Percentiles rank a stretch among this genome's conserved stretches.
Evolutionary conservation across 208 protist genomes (phyloP).

Genomic region (Leishmania guyanensis): DNA sequence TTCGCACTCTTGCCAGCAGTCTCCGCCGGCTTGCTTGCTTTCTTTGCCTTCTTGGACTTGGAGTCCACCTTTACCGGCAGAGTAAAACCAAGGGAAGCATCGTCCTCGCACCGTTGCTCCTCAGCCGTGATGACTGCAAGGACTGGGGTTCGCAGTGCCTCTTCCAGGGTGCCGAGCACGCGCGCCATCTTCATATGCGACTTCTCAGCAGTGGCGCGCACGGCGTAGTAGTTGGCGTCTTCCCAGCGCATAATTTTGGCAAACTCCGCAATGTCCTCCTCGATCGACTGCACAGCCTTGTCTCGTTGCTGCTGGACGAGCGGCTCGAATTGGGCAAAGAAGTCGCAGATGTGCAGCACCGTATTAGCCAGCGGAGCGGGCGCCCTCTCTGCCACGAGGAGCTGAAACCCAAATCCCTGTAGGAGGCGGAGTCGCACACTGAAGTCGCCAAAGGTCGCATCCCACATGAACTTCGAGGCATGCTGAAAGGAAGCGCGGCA

Average conservation of each 20-base stretch:
- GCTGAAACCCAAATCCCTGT: slow-evolving; percentile 68
- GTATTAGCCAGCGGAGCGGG: slow-evolving; percentile 70
- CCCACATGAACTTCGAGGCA: slow-evolving; percentile 84
- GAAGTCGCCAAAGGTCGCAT: slow-evolving; percentile 79
- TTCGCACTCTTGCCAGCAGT: slow-evolving; percentile 8
- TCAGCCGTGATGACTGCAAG: slow-evolving; percentile 61
- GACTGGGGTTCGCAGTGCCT: slow-evolving; percentile 72
- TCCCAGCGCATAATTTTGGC: slow-evolving; percentile 92
- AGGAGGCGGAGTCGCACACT: slow-evolving; percentile 64
- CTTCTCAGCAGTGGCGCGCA: slow-evolving; percentile 95
- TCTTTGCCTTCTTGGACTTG: slow-evolving; percentile 28
- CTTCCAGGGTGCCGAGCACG: slow-evolving; percentile 67
- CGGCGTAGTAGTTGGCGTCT: slow-evolving; percentile 95
- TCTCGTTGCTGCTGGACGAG: slow-evolving; percentile 47
- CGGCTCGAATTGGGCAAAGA: slow-evolving; percentile 80
- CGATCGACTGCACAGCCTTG: slow-evolving; percentile 61
- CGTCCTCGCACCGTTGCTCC: slow-evolving; percentile 86
- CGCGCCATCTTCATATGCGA: slow-evolving; percentile 95
- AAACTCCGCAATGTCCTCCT: slow-evolving; percentile 90
- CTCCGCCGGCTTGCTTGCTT: slow-evolving; percentile 1
- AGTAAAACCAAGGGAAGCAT: slow-evolving; percentile 72
- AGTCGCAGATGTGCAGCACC: slow-evolving; percentile 78
- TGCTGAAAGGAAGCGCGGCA: slow-evolving; percentile 56
- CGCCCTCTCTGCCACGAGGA: slow-evolving; percentile 41
- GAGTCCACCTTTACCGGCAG: slow-evolving; percentile 17